Evolutionary conservation across 2,329 filamentous ascomycete species (phyloP).

Genomic region (Endothia cerciana): DNA sequence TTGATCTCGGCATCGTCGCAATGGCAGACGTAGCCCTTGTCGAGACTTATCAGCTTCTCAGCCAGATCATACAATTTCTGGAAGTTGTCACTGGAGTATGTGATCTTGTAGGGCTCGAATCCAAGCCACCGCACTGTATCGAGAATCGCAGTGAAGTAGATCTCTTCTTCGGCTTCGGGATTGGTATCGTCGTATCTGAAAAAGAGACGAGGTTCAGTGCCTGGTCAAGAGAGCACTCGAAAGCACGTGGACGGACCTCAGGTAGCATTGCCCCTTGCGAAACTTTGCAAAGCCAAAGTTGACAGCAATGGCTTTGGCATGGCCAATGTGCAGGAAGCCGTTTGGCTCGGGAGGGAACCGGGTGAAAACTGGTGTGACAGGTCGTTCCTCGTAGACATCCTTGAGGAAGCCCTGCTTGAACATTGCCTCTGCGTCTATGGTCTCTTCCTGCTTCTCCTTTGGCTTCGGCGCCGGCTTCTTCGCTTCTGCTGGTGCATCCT

Average conservation of each 20-base stretch:
- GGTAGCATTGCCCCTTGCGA: conserved; percentile 67
- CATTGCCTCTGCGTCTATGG: conserved; percentile 65
- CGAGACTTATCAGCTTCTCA: conserved; percentile 77
- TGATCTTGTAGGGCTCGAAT: conserved; percentile 78
- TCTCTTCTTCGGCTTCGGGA: conserved; percentile 88
- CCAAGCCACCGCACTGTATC: conserved; percentile 86
- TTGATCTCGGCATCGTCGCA: conserved; percentile 85
- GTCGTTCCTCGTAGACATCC: conserved; percentile 71
- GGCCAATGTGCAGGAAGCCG: conserved; percentile 90
- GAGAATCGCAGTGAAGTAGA: conserved; percentile 86
- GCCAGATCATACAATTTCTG: conserved; percentile 85
- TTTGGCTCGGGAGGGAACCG: conserved; percentile 89
- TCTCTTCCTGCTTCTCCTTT: conserved; percentile 51
- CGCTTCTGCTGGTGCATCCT: conserved; percentile 29
- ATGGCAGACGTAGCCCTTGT: conserved; percentile 82
- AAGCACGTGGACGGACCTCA: conserved; percentile 16
- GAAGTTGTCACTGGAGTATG: conserved; percentile 90
- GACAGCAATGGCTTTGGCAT: conserved; percentile 92
- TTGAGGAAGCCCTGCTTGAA: conserved; percentile 80
- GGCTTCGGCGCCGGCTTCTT: conserved; percentile 39
- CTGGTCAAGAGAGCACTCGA: not conserved
- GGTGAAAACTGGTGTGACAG: conserved; percentile 65
- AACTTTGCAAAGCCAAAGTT: conserved; percentile 94
- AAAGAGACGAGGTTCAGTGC: conserved; percentile 50
- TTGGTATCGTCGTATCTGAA: conserved; percentile 93